Conservation (phyloP, 768 basidiomycete species). For the Termitomyces sp. region DNA sequence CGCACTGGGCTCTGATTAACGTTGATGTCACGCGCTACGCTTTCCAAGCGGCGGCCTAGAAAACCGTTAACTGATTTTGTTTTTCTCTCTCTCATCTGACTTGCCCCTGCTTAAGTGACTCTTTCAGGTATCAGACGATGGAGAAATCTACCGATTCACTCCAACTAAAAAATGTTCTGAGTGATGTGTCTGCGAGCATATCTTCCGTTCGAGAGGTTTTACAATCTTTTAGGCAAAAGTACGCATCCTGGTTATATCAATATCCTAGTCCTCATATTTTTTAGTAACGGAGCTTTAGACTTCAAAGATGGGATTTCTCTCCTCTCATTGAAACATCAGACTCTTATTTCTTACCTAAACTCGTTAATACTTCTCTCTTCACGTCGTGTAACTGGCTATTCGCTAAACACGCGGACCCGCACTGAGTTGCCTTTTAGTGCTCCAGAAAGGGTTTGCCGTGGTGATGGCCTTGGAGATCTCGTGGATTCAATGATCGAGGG, state of each 20-base stretch:
- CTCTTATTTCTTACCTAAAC: slow-evolving; percentile 83
- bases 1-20: slow-evolving; percentile 56
- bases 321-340: slow-evolving; percentile 81
- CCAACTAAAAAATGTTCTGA: slow-evolving; percentile 21
- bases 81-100: background rate
- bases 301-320: slow-evolving; percentile 85
- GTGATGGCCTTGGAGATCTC: slow-evolving; percentile 63
- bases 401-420: slow-evolving; percentile 48
- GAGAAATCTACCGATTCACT: background rate
- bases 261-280: slow-evolving; percentile 8
- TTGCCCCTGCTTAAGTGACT: background rate
- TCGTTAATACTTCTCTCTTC: slow-evolving; percentile 72
- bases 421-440: slow-evolving; percentile 52
- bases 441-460: slow-evolving; percentile 50
- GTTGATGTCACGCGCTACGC: slow-evolving; percentile 29
- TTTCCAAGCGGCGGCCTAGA: slow-evolving; percentile 31
- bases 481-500: slow-evolving; percentile 79
- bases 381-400: slow-evolving; percentile 67
- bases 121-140: slow-evolving; percentile 6
- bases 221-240: slow-evolving; percentile 41
- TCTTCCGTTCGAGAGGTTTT: slow-evolving; percentile 56
- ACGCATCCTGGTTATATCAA: slow-evolving; percentile 38
- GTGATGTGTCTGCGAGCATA: slow-evolving; percentile 64
- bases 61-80: slow-evolving; percentile 23
- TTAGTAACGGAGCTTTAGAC: slow-evolving; percentile 34